phyloP scores from a whole-genome alignment of 2,329 filamentous ascomycete genomes.

The Fusarium zealandicum region DNA sequence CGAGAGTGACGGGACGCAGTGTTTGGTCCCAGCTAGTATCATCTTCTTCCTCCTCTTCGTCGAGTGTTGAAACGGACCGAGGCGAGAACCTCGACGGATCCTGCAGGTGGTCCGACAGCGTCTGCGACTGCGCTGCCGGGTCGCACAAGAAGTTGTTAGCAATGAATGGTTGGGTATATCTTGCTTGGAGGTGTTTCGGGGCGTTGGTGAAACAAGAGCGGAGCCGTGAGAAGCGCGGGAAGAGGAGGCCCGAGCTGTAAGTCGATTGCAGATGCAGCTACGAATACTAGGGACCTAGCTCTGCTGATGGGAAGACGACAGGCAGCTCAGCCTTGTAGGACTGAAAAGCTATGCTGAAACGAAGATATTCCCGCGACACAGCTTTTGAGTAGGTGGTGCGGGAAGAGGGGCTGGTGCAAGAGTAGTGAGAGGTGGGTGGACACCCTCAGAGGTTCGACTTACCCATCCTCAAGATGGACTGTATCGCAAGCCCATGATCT shows the following conservation, averaged over 20 bases:
- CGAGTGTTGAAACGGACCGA: conserved; percentile 58
- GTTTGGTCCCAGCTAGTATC: conserved; percentile 60
- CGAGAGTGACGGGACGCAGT: conserved; percentile 54
- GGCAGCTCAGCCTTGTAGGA: conserved; percentile 3
- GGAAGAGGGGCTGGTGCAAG: conserved; percentile 35
- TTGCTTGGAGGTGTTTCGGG: conserved; percentile 25
- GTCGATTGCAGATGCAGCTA: conserved; percentile 4
- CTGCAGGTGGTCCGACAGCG: conserved; percentile 62
- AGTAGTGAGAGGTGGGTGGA: conserved; percentile 25
- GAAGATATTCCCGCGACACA: conserved; percentile 39
- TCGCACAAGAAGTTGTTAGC: conserved; percentile 40
- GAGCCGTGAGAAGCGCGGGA: conserved; percentile 13
- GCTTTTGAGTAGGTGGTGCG: conserved; percentile 27
- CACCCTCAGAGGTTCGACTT: conserved; percentile 38
- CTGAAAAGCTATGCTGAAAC: conserved; percentile 9
- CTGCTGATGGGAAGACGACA: not conserved
- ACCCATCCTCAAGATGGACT: conserved; percentile 47
- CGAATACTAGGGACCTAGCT: conserved; percentile 1
- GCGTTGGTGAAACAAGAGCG: conserved; percentile 32
- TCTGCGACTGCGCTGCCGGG: conserved; percentile 63
- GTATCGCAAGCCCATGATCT: conserved; percentile 45
- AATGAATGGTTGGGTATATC: conserved; percentile 22
- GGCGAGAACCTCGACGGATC: conserved; percentile 61
- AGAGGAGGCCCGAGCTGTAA: conserved; percentile 15
- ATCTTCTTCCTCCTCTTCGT: conserved; percentile 61